Evolutionary conservation across 441 rosid species (phyloP).

Genomic region (Jatropha podagrica): DNA sequence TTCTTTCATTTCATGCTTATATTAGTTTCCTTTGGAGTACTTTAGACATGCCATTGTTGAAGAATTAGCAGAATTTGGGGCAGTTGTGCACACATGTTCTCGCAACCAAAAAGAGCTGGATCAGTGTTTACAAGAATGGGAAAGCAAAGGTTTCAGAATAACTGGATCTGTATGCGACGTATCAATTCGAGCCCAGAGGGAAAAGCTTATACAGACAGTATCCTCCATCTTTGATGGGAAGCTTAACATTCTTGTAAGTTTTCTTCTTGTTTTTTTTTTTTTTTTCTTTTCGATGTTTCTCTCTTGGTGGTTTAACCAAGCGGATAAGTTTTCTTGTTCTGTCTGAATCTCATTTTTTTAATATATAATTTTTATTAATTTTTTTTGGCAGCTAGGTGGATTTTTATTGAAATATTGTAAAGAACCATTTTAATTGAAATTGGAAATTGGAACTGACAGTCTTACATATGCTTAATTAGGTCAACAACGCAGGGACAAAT

Average conservation of each 20-base stretch:
- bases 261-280: no score
- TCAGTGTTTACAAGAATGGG: constrained; percentile 21
- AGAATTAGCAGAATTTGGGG: constrained; percentile 31
- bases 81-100: constrained; percentile 29
- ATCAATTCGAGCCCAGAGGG: background rate
- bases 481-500: constrained; percentile 67
- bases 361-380: no score
- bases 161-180: constrained; percentile 27
- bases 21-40: no score
- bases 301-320: no score
- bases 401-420: no score
- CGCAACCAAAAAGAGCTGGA: constrained; percentile 27
- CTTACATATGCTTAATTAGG: constrained; percentile 27
- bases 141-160: constrained; percentile 20
- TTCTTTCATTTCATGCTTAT: background rate
- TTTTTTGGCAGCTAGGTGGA: no score
- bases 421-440: no score
- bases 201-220: constrained; percentile 17
- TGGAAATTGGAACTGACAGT: no score
- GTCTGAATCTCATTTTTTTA: no score
- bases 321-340: no score
- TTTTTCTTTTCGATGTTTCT: no score
- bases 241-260: constrained; percentile 31
- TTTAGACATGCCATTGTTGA: constrained; percentile 27
- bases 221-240: constrained; percentile 26